Conservation (phyloP, 768 basidiomycete species). For the Candolleomyces efflorescens region DNA sequence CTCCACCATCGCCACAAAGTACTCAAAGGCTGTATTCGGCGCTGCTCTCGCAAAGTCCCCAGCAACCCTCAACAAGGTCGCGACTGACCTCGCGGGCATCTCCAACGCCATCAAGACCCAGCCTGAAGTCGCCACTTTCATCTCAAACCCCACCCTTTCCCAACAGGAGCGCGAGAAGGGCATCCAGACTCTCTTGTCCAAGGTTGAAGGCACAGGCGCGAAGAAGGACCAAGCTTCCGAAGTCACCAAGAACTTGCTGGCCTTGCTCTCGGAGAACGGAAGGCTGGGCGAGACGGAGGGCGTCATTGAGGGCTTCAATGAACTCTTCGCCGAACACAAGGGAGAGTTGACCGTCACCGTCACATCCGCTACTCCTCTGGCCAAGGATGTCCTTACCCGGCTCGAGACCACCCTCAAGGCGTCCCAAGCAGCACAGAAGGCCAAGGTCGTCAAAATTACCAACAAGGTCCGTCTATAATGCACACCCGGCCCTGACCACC, state of each 20-base stretch:
- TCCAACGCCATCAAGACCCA: slow-evolving; percentile 62
- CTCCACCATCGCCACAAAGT: slow-evolving; percentile 75
- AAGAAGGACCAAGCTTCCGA: slow-evolving; percentile 80
- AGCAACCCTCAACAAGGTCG: slow-evolving; percentile 78
- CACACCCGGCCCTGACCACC: neutral
- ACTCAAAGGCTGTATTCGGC: slow-evolving; percentile 77
- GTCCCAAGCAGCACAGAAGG: slow-evolving; percentile 78
- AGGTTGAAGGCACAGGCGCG: slow-evolving; percentile 52
- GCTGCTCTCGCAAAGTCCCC: slow-evolving; percentile 84
- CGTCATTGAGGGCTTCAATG: slow-evolving; percentile 89
- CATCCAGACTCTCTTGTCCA: slow-evolving; percentile 62
- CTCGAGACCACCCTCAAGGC: slow-evolving; percentile 86
- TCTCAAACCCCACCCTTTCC: slow-evolving; percentile 91
- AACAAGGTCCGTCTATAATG: slow-evolving; percentile 67
- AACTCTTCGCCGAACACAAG: slow-evolving; percentile 82
- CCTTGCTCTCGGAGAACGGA: slow-evolving; percentile 89
- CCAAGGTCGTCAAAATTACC: slow-evolving; percentile 82
- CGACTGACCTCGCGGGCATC: slow-evolving; percentile 75
- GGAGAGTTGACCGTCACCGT: slow-evolving; percentile 93
- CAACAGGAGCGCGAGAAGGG: slow-evolving; percentile 67
- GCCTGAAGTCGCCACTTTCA: slow-evolving; percentile 64
- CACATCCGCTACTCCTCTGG: slow-evolving; percentile 80
- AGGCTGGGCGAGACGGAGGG: slow-evolving; percentile 78
- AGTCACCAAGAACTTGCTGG: slow-evolving; percentile 89
- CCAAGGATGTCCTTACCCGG: slow-evolving; percentile 68